Evolutionary conservation across 2,329 filamentous ascomycete genomes (phyloP).

Genomic region (Hortaea sp.): DNA sequence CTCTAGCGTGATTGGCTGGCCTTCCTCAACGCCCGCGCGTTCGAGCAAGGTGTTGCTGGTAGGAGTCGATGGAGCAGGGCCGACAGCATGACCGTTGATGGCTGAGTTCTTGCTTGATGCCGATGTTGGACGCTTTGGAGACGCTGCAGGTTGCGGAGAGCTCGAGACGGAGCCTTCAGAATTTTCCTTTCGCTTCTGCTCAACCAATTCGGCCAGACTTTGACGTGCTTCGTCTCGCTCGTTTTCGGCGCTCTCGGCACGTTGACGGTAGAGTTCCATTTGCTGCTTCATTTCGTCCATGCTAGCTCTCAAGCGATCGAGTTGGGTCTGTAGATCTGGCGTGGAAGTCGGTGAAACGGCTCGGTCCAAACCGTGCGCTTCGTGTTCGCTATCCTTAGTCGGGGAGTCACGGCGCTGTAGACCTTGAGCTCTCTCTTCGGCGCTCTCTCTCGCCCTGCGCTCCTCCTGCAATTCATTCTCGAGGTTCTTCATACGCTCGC

Average conservation of each 20-base stretch:
- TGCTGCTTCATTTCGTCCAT: conserved; percentile 74
- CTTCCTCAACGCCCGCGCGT: conserved; percentile 22
- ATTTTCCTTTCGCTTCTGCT: conserved; percentile 64
- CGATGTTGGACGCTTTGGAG: conserved; percentile 6
- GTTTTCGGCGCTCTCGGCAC: conserved; percentile 67
- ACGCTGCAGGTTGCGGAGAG: conserved; percentile 5
- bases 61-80: conserved; percentile 12
- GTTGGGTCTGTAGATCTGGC: conserved; percentile 53
- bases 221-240: conserved; percentile 64
- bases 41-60: conserved; percentile 19
- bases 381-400: conserved; percentile 4
- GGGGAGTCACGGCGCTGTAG: conserved; percentile 42
- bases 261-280: conserved; percentile 64
- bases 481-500: conserved; percentile 66
- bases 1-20: conserved; percentile 23
- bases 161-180: conserved; percentile 25
- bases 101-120: conserved; percentile 8
- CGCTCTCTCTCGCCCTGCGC: conserved; percentile 67
- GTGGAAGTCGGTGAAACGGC: conserved; percentile 14
- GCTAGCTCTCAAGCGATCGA: conserved; percentile 67
- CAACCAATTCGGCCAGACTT: conserved; percentile 77
- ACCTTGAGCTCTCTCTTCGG: conserved; percentile 69
- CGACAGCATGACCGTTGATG: conserved; percentile 17
- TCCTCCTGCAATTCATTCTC: conserved; percentile 72
- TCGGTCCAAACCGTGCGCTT: conserved; percentile 11